Conservation (phyloP, 169 alveolate species). For the Ichthyophthirius multifiliis region DNA sequence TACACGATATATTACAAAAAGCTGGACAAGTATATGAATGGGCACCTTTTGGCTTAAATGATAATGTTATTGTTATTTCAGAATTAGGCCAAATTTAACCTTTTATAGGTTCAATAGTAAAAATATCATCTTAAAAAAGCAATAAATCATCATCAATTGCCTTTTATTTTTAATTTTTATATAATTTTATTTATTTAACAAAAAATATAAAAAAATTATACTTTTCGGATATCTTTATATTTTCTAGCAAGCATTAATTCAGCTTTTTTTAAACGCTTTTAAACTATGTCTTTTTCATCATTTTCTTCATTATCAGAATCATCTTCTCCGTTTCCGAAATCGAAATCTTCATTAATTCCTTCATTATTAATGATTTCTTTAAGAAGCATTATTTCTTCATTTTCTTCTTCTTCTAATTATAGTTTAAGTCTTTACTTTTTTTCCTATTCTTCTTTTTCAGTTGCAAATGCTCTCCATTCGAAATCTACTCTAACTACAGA, state of each 20-base stretch:
- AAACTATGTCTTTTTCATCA: conserved; percentile 51
- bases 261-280: conserved; percentile 74
- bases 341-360: conserved; percentile 77
- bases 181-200: not conserved
- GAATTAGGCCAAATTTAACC: conserved; percentile 92
- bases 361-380: conserved; percentile 85
- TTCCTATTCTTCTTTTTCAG: conserved; percentile 86
- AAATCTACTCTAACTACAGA: conserved; percentile 89
- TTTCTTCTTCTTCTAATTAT: conserved; percentile 85
- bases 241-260: conserved; percentile 50
- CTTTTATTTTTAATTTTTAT: no score
- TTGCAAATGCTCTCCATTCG: conserved; percentile 90
- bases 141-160: conserved; percentile 81
- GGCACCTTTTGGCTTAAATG: conserved; percentile 91
- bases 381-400: conserved; percentile 87
- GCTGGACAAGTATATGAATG: conserved; percentile 88
- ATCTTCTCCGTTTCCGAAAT: conserved; percentile 79
- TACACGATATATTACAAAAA: conserved; percentile 88
- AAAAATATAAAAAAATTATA: not conserved
- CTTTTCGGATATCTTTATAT: conserved; percentile 34
- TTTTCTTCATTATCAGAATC: conserved; percentile 77
- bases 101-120: conserved; percentile 85
- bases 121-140: conserved; percentile 89
- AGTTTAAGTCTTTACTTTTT: conserved; percentile 77
- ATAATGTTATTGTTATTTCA: conserved; percentile 86